Conservation (phyloP, 2,329 filamentous ascomycete genomes). For the Zymoseptoria ardabiliae region DNA sequence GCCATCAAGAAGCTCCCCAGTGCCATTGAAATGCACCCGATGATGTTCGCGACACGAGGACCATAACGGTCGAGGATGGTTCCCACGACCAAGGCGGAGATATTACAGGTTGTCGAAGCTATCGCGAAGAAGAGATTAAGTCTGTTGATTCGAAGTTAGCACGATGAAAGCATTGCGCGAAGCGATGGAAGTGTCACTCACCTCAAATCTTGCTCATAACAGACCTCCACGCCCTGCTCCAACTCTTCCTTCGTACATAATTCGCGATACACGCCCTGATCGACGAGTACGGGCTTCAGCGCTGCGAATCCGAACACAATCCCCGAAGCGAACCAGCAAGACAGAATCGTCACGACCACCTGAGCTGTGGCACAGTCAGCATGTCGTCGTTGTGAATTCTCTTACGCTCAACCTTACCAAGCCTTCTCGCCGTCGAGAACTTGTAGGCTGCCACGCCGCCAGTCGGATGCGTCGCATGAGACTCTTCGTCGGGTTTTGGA, state of each 20-base stretch:
- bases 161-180: background rate
- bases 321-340: conserved; percentile 70
- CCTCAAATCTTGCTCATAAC: conserved; percentile 51
- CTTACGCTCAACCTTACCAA: conserved; percentile 18
- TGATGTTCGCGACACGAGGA: conserved; percentile 65
- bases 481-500: conserved; percentile 31
- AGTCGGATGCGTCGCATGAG: conserved; percentile 32
- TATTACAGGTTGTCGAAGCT: conserved; percentile 79
- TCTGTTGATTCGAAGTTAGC: conserved; percentile 17
- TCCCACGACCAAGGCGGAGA: conserved; percentile 75
- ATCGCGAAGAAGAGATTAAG: conserved; percentile 90
- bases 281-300: conserved; percentile 70
- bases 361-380: conserved; percentile 48
- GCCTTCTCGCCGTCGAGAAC: conserved; percentile 33
- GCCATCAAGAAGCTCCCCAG: conserved; percentile 65
- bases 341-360: conserved; percentile 58
- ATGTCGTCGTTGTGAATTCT: background rate
- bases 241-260: conserved; percentile 51
- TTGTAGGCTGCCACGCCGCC: conserved; percentile 44
- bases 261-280: conserved; percentile 62
- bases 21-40: conserved; percentile 61
- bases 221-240: conserved; percentile 42
- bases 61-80: conserved; percentile 78
- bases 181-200: conserved; percentile 1
- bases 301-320: conserved; percentile 80